A percentile compares a stretch with the other conserved stretches of the same genome.
phyloP scores from a whole-genome alignment of 345 rosid species.

The Melastoma malabathricum region DNA sequence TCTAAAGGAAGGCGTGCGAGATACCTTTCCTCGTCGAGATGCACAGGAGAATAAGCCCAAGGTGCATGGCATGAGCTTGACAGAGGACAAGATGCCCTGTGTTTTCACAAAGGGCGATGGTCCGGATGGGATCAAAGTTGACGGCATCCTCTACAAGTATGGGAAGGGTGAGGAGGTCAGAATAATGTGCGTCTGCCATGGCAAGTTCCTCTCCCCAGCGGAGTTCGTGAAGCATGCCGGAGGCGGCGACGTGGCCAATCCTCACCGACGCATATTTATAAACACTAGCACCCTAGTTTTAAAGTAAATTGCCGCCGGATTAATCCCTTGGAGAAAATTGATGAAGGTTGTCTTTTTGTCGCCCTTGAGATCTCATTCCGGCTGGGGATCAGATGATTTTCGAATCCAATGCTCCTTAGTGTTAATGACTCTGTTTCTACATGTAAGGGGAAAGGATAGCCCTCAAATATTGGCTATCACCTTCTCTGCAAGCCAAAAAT shows the following conservation, averaged over 20 bases:
- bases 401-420: background rate
- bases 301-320: slow-evolving; percentile 2
- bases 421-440: too few relatives aligned
- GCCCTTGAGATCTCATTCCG: slow-evolving; percentile 7
- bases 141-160: slow-evolving; percentile 39
- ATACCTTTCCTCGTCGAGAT: too few relatives aligned
- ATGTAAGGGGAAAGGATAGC: too few relatives aligned
- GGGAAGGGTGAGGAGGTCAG: slow-evolving; percentile 38
- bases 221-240: slow-evolving; percentile 48
- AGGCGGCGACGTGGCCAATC: slow-evolving; percentile 26
- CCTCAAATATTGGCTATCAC: too few relatives aligned
- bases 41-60: too few relatives aligned
- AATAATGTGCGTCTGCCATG: slow-evolving; percentile 46
- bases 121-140: slow-evolving; percentile 31
- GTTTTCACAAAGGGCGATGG: slow-evolving; percentile 40
- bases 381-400: slow-evolving; percentile 19
- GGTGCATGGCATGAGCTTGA: slow-evolving; percentile 7
- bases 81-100: slow-evolving; percentile 37
- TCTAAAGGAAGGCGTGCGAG: too few relatives aligned
- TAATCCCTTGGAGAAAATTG: background rate
- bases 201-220: slow-evolving; percentile 31
- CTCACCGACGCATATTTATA: slow-evolving; percentile 36
- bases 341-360: too few relatives aligned
- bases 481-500: background rate
- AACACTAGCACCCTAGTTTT: slow-evolving; percentile 19